Percentiles rank a stretch among this genome's conserved stretches.
These are phyloP conservation scores for Tylopilus sp. DNA, from an alignment of 768 basidiomycete genomes.

Conservation along the genomic window DNA sequence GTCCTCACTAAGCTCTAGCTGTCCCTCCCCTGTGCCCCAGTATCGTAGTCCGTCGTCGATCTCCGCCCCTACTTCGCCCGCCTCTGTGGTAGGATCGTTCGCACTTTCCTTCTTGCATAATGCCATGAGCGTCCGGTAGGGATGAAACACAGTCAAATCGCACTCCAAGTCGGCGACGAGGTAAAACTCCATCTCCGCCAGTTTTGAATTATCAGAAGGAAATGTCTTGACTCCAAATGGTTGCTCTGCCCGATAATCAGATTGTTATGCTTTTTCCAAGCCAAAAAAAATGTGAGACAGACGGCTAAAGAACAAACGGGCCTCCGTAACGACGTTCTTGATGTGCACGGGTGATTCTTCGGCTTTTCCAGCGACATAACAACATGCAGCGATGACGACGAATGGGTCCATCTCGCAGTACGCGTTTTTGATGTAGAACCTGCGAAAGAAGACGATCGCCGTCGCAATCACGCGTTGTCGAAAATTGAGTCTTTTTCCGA, in stretches of 20 bases:
- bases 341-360: conserved; percentile 96
- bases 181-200: conserved; percentile 99
- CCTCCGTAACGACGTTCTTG: conserved; percentile 86
- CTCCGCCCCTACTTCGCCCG: conserved; percentile 49
- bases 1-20: conserved; percentile 73
- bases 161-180: conserved; percentile 96
- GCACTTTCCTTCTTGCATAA: conserved; percentile 61
- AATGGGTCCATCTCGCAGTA: conserved; percentile 97
- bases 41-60: conserved; percentile 59
- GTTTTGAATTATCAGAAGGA: conserved; percentile 80
- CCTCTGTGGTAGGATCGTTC: conserved; percentile 48
- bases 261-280: no score
- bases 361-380: conserved; percentile 94
- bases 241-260: conserved; percentile 38
- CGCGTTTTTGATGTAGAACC: conserved; percentile 96
- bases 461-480: conserved; percentile 93
- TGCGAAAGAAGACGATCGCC: conserved; percentile 89
- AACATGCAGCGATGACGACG: conserved; percentile 88
- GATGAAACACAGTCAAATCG: conserved; percentile 90
- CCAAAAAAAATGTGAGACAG: conserved; percentile 26
- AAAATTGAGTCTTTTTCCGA: conserved; percentile 78
- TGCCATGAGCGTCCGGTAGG: conserved; percentile 83
- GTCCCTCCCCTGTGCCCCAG: conserved; percentile 80
- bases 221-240: conserved; percentile 78
- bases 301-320: conserved; percentile 74